phyloP scores from a whole-genome alignment of 192 early-diverging fungal species.

The Coemansia guatemalensis region DNA sequence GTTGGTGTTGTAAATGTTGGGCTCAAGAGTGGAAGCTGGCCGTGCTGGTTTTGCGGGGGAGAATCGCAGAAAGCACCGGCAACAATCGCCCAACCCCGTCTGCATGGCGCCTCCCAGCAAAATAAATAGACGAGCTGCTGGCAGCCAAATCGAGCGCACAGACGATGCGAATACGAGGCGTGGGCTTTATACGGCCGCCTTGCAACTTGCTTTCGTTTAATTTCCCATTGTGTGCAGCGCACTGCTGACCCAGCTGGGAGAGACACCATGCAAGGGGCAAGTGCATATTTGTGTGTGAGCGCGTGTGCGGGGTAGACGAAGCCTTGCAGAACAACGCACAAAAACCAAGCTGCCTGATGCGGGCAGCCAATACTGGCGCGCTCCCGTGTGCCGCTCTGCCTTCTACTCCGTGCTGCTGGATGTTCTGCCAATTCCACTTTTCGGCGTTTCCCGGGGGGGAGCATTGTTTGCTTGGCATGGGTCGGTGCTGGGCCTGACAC shows the following conservation, averaged over 20 bases:
- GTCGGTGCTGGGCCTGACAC: too few species aligned
- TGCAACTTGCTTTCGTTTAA: not conserved
- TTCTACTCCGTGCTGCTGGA: not conserved
- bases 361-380: not conserved
- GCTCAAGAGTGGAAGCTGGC: not conserved
- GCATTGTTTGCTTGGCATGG: not conserved
- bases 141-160: not conserved
- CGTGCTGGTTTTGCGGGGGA: not conserved
- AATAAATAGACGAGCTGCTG: constrained; percentile 1
- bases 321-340: not conserved
- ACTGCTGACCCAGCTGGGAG: not conserved
- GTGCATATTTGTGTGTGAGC: constrained; percentile 1
- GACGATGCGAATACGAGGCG: not conserved
- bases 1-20: not conserved
- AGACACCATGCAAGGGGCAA: constrained; percentile 2
- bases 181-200: not conserved
- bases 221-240: not conserved
- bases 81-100: constrained; percentile 1
- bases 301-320: constrained; percentile 5
- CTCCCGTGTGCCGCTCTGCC: too few species aligned
- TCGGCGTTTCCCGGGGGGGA: not conserved
- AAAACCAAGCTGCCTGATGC: not conserved
- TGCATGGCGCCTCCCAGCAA: not conserved
- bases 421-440: not conserved
- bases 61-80: not conserved